These are phyloP conservation scores for Leccinum aurantiacum DNA, from an alignment of 768 basidiomycete species.

Conservation along the genomic window DNA sequence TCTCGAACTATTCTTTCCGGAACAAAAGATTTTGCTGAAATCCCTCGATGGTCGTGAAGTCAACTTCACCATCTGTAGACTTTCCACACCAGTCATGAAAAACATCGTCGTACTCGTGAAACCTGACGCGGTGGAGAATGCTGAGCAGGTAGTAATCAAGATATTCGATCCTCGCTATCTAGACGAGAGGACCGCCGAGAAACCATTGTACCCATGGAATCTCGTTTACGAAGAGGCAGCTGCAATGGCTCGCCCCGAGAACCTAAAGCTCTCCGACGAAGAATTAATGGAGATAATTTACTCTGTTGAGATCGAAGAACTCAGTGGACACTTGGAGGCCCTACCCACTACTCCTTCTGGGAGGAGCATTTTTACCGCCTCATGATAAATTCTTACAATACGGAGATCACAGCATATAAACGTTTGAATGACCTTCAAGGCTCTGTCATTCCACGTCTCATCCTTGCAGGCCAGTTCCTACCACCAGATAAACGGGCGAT, in stretches of 20 bases:
- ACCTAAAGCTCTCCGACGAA: not conserved
- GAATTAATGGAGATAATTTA: not conserved
- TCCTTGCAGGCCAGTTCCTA: not conserved
- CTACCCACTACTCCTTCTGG: not conserved
- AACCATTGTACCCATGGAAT: too few relatives aligned
- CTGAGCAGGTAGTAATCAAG: not conserved
- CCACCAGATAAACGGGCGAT: not conserved
- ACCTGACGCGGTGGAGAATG: not conserved
- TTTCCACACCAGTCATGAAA: not conserved
- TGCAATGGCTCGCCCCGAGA: not conserved
- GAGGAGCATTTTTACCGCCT: not conserved
- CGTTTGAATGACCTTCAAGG: not conserved
- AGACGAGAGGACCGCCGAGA: too few relatives aligned
- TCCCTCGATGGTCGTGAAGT: not conserved
- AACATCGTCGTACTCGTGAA: not conserved
- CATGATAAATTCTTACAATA: not conserved
- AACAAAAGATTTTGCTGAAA: not conserved
- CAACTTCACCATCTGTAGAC: not conserved
- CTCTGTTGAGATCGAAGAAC: not conserved
- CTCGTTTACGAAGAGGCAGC: not conserved
- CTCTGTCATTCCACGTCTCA: not conserved
- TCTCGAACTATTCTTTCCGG: not conserved
- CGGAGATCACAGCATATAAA: not conserved
- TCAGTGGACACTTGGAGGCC: not conserved
- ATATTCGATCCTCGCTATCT: not conserved